Base-by-base conservation (phyloP, 2,329 filamentous ascomycete species). In the Neopestalotiopsis sp. region DNA sequence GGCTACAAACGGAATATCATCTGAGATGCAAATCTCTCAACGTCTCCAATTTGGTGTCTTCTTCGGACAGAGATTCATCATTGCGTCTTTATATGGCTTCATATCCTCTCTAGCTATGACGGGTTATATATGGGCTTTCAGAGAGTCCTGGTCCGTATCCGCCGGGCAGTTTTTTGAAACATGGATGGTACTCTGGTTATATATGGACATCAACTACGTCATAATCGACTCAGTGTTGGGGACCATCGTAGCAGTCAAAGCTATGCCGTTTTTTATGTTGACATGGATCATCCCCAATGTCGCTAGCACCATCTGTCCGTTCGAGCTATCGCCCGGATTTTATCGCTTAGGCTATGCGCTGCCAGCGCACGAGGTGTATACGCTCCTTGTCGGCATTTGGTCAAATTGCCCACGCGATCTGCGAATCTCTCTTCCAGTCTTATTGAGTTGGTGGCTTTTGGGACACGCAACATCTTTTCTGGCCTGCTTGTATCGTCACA, bases 281-380 rank as follows among this genome's bases (percentile, higher is more conserved):
- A 72, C 78, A 0, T 86, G 84, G 84, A 71, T 85, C 5, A 75
- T 85, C 14, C 17, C 79, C 34, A 86, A 86, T 68, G 74, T 85
- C 6, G 75, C 81, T 0, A 81, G 79, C 2, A 80, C 82, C 12
- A 72, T 86, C 20, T 74, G 81, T 6, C 84, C 84, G 0, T 80
- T 85, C 17, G 80, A 83, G 65, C 73, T 85, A 1, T 78, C 78
- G 0, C 76, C 84, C 0, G 79, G 69, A 0, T 85, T 85, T 67
- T 85, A 81, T 70, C 75, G 73, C 61, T 76, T 81, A 71, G 80
- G 79, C 5, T 81, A 82, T 61, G 77, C 76, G 0, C 72, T 84
- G 1, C 83, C 84, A 1, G 79, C 81, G 3, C 78, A 84, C 69
- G 75, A 80, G 40, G 73, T 80, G 13, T 85, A 82, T 70, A 76